Base-by-base conservation (phyloP, 768 basidiomycete genomes). In the Mycena galericulata region DNA sequence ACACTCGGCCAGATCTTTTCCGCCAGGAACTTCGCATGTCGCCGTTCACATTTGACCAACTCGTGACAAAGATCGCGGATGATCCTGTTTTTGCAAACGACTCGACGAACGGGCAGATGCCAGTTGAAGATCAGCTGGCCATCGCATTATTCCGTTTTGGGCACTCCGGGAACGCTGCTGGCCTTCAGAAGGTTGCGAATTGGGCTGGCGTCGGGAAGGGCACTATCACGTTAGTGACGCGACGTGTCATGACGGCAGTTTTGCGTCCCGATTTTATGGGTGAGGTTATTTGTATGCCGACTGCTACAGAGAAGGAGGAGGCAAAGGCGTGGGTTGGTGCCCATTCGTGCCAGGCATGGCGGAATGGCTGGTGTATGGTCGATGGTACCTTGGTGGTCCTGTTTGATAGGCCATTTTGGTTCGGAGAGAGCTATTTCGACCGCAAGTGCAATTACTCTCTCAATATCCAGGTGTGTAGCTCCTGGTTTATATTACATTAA, bases 111-210 rank as follows among this genome's bases (percentile, higher is more conserved):
- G 29, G 27, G 4, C 80, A 81, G 62, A 62, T 74, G 12, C 69
- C 77, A 24, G 63, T 80, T 26, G 74, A 74, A n/a, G 14, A 53
- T 2, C 82, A 85, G 58, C 67, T 85, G 12, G 81, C 80, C 2
- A 79, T 85, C 43, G 55, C 76, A 12, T 78, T 85, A 15, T 83
- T 76, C 47, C 74, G 77, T 0, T 83, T 84, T 72, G 82, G 82
- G 1, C 79, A 79, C 62, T 72, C 74, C 67, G 81, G 84, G 32
- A 85, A 82, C 77, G 80, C 77, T 17, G 77, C 78, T 4, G 38
- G 38, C 38, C 17, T 38, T 9, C 38, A 38, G 32, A 51, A 74
- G 27, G 78, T 84, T 15, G 77, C 80, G 4, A 59, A 73, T 12
- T 84, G 82, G 84, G 74, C 81, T 11, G 84, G 84, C 0, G 36